These are phyloP conservation scores for Ampelocalamus luodianensis DNA, from an alignment of 176 grass and related monocot species.

Conservation along the genomic window DNA sequence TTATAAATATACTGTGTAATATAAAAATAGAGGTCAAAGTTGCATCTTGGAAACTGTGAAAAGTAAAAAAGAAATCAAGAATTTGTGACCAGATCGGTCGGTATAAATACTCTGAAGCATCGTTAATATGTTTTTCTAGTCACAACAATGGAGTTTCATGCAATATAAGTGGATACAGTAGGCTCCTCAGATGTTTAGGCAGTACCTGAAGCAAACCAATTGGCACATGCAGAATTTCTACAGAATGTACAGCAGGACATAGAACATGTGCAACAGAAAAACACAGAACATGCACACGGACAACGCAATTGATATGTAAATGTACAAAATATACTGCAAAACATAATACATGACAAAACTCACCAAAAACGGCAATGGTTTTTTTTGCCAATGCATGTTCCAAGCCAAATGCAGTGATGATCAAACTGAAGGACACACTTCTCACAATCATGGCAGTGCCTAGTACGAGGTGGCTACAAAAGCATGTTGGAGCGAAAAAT, in stretches of 20 bases:
- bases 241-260: conserved; percentile 36
- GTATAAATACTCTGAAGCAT: neutral
- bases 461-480: conserved; percentile 88
- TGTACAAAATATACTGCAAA: conserved; percentile 20
- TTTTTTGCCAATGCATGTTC: conserved; percentile 91
- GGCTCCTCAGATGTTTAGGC: conserved; percentile 27
- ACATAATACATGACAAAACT: conserved; percentile 42
- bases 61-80: conserved; percentile 25
- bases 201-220: conserved; percentile 24
- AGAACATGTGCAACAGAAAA: conserved; percentile 19
- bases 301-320: neutral
- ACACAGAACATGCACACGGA: neutral
- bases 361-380: conserved; percentile 96
- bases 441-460: conserved; percentile 95
- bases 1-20: neutral
- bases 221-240: neutral
- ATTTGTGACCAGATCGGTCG: neutral
- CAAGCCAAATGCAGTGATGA: conserved; percentile 99
- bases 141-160: neutral
- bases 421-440: conserved; percentile 99
- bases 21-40: conserved; percentile 10
- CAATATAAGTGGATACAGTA: conserved; percentile 12
- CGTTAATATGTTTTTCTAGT: conserved; percentile 26
- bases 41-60: neutral
- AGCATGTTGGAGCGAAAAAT: conserved; percentile 35